These are phyloP conservation scores for Gastrodia elata DNA, from an alignment of 106 monocot genomes.

Conservation along the genomic window DNA sequence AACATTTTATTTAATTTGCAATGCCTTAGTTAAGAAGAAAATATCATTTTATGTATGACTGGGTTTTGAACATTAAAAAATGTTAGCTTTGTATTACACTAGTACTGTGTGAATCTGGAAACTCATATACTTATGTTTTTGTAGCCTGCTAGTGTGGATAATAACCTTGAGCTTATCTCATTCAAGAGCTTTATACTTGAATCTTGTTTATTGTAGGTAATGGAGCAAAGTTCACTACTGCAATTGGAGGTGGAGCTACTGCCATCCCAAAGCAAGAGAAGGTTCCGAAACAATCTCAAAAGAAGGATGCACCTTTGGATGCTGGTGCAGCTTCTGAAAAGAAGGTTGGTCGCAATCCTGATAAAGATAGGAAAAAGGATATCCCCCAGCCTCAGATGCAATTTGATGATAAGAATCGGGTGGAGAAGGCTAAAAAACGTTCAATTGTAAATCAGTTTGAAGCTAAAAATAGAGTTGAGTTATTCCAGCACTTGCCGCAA, in stretches of 20 bases:
- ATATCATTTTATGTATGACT: not conserved
- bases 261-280: conserved; percentile 31
- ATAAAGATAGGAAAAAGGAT: conserved; percentile 72
- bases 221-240: conserved; percentile 16
- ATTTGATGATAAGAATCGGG: conserved; percentile 69
- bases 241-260: conserved; percentile 14
- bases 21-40: not conserved
- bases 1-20: not conserved
- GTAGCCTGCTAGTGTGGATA: not conserved
- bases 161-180: not conserved
- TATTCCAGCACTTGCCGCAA: conserved; percentile 81
- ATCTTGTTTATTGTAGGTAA: conserved; percentile 11
- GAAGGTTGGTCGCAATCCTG: conserved; percentile 31
- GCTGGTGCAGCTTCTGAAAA: conserved; percentile 34
- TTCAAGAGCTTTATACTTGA: not conserved
- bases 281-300: conserved; percentile 39
- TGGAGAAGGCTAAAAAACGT: conserved; percentile 74
- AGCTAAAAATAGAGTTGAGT: conserved; percentile 75
- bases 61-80: not conserved
- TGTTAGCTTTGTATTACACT: not conserved
- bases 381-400: conserved; percentile 71
- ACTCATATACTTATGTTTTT: not conserved
- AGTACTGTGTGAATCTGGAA: not conserved
- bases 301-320: conserved; percentile 43
- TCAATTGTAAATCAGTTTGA: conserved; percentile 67